Conservation (phyloP, 140 eudicot species). For the Senecio squalidus region DNA sequence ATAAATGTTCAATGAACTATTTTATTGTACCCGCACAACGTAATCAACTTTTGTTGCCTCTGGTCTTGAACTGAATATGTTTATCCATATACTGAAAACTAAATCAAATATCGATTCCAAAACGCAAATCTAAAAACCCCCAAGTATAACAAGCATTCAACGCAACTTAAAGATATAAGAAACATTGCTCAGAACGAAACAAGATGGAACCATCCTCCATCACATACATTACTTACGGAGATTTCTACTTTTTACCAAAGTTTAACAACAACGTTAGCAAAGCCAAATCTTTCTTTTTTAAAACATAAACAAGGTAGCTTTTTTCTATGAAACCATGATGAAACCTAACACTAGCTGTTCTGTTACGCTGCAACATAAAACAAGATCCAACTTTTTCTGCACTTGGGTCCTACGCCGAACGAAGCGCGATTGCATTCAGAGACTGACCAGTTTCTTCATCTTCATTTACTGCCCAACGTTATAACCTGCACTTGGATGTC, state of each 20-base stretch:
- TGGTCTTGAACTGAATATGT: no score
- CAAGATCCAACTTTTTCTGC: conserved; percentile 5
- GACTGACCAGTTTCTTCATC: conserved; percentile 21
- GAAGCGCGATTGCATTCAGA: background rate
- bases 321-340: conserved; percentile 14
- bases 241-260: conserved; percentile 14
- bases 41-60: no score
- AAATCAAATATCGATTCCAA: no score
- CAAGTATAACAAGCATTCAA: no score
- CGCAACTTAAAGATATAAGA: background rate
- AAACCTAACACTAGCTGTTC: conserved; percentile 21
- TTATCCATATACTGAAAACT: no score
- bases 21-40: no score
- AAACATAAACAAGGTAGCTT: conserved; percentile 21
- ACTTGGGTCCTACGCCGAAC: background rate
- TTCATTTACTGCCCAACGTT: conserved; percentile 13
- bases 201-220: conserved; percentile 7
- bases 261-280: conserved; percentile 21
- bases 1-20: no score
- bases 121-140: no score
- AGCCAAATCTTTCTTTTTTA: background rate
- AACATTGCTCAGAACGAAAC: background rate
- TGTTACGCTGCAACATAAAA: conserved; percentile 15
- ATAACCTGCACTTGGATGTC: conserved; percentile 30
- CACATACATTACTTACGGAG: conserved; percentile 19